Evolutionary conservation across 2,329 filamentous ascomycete species (phyloP).

Genomic region (Pestalotiopsis sp.): DNA sequence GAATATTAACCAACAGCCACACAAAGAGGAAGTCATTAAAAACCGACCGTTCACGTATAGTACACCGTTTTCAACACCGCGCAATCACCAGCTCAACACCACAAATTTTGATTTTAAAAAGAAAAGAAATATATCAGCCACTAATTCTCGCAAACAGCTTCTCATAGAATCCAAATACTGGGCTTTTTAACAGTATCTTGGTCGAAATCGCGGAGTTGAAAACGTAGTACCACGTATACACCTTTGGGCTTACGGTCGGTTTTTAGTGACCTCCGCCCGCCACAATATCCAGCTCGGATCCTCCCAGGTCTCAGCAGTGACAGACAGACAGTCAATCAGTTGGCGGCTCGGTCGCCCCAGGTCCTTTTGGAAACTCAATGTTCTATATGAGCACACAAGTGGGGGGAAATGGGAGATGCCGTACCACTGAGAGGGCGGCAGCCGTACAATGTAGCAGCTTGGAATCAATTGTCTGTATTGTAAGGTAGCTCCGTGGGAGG

Average conservation of each 20-base stretch:
- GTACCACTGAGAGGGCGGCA: neutral
- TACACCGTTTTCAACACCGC: too few species aligned
- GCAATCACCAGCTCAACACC: too few species aligned
- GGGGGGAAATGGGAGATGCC: neutral
- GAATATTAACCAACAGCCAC: neutral
- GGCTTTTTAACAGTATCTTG: too few species aligned
- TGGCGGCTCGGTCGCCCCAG: neutral
- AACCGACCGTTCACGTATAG: too few species aligned
- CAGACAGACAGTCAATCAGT: neutral
- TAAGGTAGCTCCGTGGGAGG: neutral
- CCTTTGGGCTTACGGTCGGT: too few species aligned
- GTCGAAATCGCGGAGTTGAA: too few species aligned
- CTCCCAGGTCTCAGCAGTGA: neutral
- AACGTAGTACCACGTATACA: too few species aligned
- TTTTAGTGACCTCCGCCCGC: too few species aligned
- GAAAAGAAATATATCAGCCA: too few species aligned
- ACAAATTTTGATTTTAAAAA: too few species aligned
- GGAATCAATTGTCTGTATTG: neutral
- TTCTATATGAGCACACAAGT: neutral
- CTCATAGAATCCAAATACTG: too few species aligned
- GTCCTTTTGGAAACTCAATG: neutral
- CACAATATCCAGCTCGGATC: neutral
- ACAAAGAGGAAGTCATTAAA: neutral
- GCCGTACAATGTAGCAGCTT: neutral
- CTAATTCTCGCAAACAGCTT: too few species aligned